These are phyloP conservation scores for Diaporthe sp. DNA, from an alignment of 2,329 filamentous ascomycete genomes.

Conservation along the genomic window DNA sequence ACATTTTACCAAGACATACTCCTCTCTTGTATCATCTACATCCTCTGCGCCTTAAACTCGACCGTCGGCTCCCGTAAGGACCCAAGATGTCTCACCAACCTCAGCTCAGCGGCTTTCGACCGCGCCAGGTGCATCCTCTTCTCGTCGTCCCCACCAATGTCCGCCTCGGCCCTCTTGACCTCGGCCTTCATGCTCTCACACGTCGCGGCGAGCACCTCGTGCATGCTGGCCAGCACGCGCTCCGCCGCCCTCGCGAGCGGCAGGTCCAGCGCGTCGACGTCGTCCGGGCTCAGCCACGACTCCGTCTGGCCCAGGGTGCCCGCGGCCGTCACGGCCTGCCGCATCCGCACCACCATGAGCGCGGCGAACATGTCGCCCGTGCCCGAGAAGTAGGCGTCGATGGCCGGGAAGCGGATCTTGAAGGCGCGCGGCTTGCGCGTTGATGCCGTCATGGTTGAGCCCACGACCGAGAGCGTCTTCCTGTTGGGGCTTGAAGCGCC, in stretches of 20 bases:
- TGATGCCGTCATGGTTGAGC: slow-evolving; percentile 75
- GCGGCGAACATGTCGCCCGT: slow-evolving; percentile 99
- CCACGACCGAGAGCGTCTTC: slow-evolving; percentile 81
- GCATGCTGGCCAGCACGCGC: slow-evolving; percentile 93
- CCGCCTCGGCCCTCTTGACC: slow-evolving; percentile 57
- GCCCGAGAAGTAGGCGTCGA: slow-evolving; percentile 95
- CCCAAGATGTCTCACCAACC: slow-evolving; percentile 80
- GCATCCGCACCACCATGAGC: slow-evolving; percentile 86
- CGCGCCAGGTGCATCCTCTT: slow-evolving; percentile 75
- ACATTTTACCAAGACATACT: neutral
- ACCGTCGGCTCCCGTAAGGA: slow-evolving; percentile 76
- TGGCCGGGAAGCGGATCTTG: slow-evolving; percentile 85
- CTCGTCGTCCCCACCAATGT: slow-evolving; percentile 57
- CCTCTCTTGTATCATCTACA: slow-evolving; percentile 49
- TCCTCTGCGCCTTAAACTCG: slow-evolving; percentile 69
- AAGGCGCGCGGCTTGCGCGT: slow-evolving; percentile 82
- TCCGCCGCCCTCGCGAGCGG: slow-evolving; percentile 87
- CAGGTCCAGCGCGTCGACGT: slow-evolving; percentile 75
- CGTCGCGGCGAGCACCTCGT: slow-evolving; percentile 81
- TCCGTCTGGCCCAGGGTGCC: slow-evolving; percentile 61
- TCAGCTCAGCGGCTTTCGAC: slow-evolving; percentile 90
- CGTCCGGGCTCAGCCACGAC: slow-evolving; percentile 84
- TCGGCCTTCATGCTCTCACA: slow-evolving; percentile 71
- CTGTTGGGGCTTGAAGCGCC: slow-evolving; percentile 72
- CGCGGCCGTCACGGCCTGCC: slow-evolving; percentile 77